Evolutionary conservation across 495 filamentous ascomycete species (phyloP).

Genomic region (Endocarpon pusillum): DNA sequence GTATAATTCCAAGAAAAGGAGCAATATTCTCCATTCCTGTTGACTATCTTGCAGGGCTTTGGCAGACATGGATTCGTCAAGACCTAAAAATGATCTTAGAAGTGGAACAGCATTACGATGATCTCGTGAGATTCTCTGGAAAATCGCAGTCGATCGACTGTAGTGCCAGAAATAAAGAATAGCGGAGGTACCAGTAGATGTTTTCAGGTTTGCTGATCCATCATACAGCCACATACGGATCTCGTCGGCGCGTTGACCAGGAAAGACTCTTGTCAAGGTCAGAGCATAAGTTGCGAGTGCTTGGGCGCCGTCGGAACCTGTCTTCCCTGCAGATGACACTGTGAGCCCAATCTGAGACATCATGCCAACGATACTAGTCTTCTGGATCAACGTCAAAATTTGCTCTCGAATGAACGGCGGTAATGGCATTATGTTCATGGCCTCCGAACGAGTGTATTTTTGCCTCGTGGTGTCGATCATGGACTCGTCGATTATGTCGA

Average conservation of each 20-base stretch:
- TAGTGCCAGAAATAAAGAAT: constrained; percentile 85
- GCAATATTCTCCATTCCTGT: constrained; percentile 73
- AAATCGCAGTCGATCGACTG: constrained; percentile 47
- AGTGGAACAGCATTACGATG: constrained; percentile 37
- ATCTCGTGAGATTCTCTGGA: constrained; percentile 43
- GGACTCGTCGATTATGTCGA: constrained; percentile 23
- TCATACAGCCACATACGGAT: constrained; percentile 92
- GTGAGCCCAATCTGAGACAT: constrained; percentile 27
- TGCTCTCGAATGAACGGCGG: constrained; percentile 42
- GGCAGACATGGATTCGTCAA: constrained; percentile 4
- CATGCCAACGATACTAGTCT: constrained; percentile 44
- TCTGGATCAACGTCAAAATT: constrained; percentile 45
- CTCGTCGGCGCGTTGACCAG: constrained; percentile 54
- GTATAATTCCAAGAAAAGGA: constrained; percentile 88
- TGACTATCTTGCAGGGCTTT: constrained; percentile 23
- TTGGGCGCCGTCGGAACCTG: constrained; percentile 41
- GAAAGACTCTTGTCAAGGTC: constrained; percentile 74
- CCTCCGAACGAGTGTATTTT: constrained; percentile 9
- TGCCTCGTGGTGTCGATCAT: constrained; percentile 6
- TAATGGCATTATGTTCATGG: constrained; percentile 19
- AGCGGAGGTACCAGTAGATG: constrained; percentile 38
- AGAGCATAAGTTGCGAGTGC: constrained; percentile 74
- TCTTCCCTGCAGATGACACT: constrained; percentile 13
- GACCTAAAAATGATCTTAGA: constrained; percentile 24
- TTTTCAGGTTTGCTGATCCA: constrained; percentile 42